Conservation (phyloP, 202 grass and related monocot genomes). For the Thinopyrum obtusiflorum region DNA sequence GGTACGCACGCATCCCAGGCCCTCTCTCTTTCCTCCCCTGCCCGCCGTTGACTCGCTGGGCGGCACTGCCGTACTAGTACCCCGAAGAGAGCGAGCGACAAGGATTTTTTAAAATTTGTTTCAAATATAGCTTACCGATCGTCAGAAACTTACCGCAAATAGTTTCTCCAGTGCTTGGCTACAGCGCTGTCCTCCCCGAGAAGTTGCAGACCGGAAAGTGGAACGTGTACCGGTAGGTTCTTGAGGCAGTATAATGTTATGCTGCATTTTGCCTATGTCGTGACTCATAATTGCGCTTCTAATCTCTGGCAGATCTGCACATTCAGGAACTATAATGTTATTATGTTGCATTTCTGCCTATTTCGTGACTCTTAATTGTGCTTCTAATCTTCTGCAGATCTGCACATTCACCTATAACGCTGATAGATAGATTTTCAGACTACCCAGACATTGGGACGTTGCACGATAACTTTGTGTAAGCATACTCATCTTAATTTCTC, state of each 20-base stretch:
- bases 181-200: slow-evolving; percentile 85
- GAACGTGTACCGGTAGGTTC: slow-evolving; percentile 84
- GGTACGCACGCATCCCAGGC: slow-evolving; percentile 36
- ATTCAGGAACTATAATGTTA: slow-evolving; percentile 14
- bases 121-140: background rate
- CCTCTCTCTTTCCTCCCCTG: background rate
- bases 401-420: slow-evolving; percentile 57
- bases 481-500: background rate
- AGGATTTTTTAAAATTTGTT: background rate
- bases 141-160: background rate
- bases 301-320: slow-evolving; percentile 46
- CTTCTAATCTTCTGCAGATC: slow-evolving; percentile 46
- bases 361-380: background rate
- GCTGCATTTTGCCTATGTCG: background rate
- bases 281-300: background rate
- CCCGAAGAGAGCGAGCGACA: background rate
- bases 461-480: slow-evolving; percentile 97
- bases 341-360: no score
- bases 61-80: background rate
- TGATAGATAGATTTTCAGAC: slow-evolving; percentile 51
- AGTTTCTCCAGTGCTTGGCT: slow-evolving; percentile 63
- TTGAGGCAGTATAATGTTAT: background rate
- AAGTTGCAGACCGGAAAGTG: slow-evolving; percentile 84
- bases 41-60: background rate
- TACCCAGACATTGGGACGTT: slow-evolving; percentile 67